These are phyloP conservation scores for Trichoderma reesei DNA, from an alignment of 495 filamentous ascomycete species.

Conservation along the genomic window DNA sequence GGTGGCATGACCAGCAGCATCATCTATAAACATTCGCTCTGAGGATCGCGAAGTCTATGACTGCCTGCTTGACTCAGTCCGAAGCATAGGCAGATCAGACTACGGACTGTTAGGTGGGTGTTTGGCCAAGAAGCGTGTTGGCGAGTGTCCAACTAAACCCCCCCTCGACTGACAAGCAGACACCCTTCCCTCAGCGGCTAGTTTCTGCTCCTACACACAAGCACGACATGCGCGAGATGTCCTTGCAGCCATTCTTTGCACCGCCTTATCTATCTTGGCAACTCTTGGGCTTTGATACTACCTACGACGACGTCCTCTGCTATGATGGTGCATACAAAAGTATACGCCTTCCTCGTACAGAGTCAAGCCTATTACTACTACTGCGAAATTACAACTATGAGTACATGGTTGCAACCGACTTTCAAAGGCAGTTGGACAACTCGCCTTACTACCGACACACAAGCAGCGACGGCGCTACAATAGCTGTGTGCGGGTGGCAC, in stretches of 20 bases:
- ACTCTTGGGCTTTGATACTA: neutral
- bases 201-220: no score
- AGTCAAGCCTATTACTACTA: no score
- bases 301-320: neutral
- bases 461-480: neutral
- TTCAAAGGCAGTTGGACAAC: neutral
- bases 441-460: neutral
- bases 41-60: neutral
- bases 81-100: no score
- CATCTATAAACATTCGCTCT: neutral
- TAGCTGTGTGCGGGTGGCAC: slow-evolving; percentile 8
- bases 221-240: neutral
- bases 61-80: neutral
- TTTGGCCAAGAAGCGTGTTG: no score
- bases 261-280: neutral
- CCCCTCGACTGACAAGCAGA: neutral
- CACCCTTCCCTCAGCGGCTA: neutral
- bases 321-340: neutral
- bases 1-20: neutral
- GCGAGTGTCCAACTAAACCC: neutral
- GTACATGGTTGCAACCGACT: no score
- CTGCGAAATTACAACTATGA: no score
- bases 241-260: neutral
- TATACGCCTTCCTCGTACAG: neutral
- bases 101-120: no score